Conservation (phyloP, 2,329 filamentous ascomycete genomes). For the Diplodia seriata region DNA sequence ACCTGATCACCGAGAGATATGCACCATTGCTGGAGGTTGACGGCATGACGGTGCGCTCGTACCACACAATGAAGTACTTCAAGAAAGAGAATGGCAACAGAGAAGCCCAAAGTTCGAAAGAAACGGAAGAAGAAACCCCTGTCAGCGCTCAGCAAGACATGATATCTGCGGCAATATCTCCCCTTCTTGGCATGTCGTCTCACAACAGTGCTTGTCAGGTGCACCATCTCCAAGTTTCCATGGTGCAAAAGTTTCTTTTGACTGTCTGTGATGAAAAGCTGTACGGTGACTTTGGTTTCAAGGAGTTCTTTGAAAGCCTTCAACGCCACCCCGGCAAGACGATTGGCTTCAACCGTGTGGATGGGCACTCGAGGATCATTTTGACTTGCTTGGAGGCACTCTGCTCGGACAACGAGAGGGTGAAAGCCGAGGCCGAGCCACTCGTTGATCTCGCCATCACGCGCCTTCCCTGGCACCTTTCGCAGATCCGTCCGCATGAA, state of each 20-base stretch:
- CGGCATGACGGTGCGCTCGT: slow-evolving; percentile 4
- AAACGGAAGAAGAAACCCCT: neutral
- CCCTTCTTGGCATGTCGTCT: neutral
- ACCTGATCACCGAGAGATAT: slow-evolving; percentile 10
- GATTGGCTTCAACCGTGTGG: neutral
- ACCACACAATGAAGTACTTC: slow-evolving; percentile 22
- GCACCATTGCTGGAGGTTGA: slow-evolving; percentile 7
- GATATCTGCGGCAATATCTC: neutral
- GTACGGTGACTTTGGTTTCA: neutral
- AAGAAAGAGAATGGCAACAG: neutral
- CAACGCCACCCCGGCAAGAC: neutral
- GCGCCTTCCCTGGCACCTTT: slow-evolving; percentile 5
- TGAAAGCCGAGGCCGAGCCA: neutral
- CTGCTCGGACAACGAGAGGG: neutral
- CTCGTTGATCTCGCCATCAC: neutral
- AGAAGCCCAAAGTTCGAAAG: neutral
- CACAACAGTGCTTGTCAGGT: neutral
- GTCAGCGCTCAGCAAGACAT: neutral
- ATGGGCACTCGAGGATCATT: slow-evolving; percentile 7
- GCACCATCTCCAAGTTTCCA: neutral
- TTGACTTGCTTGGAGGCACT: neutral
- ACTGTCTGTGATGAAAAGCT: slow-evolving; percentile 4
- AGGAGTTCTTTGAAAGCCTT: neutral
- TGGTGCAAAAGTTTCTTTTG: neutral
- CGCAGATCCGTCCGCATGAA: neutral